Evolutionary conservation across 768 basidiomycete genomes (phyloP), one percentile per base, ranked within the genome.

Genomic region (Gyrodon lividus): DNA sequence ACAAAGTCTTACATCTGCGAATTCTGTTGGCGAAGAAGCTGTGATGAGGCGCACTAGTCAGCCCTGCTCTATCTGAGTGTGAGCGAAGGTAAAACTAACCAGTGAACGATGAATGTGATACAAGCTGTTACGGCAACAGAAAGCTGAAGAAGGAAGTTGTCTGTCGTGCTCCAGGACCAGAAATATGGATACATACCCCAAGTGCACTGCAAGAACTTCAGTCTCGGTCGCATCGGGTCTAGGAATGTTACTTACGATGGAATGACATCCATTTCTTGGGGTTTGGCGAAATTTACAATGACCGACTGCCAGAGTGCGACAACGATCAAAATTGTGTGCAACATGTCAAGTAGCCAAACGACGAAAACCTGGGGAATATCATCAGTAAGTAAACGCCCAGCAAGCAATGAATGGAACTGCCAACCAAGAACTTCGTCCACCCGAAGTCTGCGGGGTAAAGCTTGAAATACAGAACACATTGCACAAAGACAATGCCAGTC

Each of bases 1-100:
- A 42, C 12, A 3, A 40, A n/a, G 16, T 14, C 67, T 55, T 57
- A 69, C 67, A 47, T 65, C 61, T 67, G n/a, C 69, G 60, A 30
- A 69, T 65, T 53, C 67, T 59, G 55, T 69, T 69, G 2, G 67
- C 67, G 31, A 70, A 69, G 59, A 69, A 69, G 24, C 67, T 68
- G 19, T 2, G 2, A 37, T 0, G 22, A 10, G 23, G 23, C 14
- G 23, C 2, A 6, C 20, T 0, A 17, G 3, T 53, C 23, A 51
- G 16, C 8, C 20, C 30, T 8, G 0, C 4, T 4, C 3, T 4
- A 17, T 39, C 4, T 7, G 9, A 33, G 2, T 24, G 22, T 17
- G 14, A 9, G 1, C 19, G 14, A 19, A 2, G 14, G 23, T 34
- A 39, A 4, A 37, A 46, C 66, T 2, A 1, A 67, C 67, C 67